Evolutionary conservation across 371 early-diverging fungal genomes (phyloP).

Genomic region (Mucor lusitanicus): DNA sequence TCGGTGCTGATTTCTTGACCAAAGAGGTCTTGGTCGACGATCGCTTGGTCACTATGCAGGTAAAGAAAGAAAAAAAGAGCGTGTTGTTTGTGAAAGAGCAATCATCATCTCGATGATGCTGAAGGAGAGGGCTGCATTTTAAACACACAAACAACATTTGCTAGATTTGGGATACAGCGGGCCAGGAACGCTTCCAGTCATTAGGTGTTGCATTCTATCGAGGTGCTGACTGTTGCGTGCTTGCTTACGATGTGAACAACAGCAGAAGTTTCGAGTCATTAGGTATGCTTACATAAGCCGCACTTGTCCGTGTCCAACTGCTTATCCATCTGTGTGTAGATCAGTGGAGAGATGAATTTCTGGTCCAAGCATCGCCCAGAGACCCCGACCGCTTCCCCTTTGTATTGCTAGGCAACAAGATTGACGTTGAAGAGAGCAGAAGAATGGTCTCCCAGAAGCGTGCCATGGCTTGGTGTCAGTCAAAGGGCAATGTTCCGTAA

Average conservation of each 20-base stretch:
- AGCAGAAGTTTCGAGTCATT: constrained; percentile 93
- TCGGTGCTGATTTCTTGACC: constrained; percentile 99
- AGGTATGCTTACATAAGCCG: constrained; percentile 44
- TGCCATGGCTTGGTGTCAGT: constrained; percentile 94
- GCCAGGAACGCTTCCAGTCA: constrained; percentile 97
- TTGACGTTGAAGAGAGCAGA: constrained; percentile 93
- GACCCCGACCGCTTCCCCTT: constrained; percentile 98
- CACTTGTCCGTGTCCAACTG: neutral
- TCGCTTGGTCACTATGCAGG: constrained; percentile 90
- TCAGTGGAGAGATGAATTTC: constrained; percentile 96
- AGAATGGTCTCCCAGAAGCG: constrained; percentile 93
- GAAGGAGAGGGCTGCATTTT: neutral
- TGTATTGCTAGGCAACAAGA: constrained; percentile 98
- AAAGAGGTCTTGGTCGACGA: constrained; percentile 96
- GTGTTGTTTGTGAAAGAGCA: neutral
- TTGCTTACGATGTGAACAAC: constrained; percentile 97
- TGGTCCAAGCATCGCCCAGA: constrained; percentile 91
- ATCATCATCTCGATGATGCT: too few species aligned
- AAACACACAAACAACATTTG: neutral
- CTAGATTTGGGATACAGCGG: constrained; percentile 94
- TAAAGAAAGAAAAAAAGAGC: constrained; percentile 41
- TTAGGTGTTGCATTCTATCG: constrained; percentile 98
- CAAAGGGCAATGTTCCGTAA: constrained; percentile 93
- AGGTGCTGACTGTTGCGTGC: constrained; percentile 99
- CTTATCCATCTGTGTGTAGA: constrained; percentile 16